Base-by-base conservation (phyloP, 2,329 filamentous ascomycete species). In the Hirsutella rhossiliensis region DNA sequence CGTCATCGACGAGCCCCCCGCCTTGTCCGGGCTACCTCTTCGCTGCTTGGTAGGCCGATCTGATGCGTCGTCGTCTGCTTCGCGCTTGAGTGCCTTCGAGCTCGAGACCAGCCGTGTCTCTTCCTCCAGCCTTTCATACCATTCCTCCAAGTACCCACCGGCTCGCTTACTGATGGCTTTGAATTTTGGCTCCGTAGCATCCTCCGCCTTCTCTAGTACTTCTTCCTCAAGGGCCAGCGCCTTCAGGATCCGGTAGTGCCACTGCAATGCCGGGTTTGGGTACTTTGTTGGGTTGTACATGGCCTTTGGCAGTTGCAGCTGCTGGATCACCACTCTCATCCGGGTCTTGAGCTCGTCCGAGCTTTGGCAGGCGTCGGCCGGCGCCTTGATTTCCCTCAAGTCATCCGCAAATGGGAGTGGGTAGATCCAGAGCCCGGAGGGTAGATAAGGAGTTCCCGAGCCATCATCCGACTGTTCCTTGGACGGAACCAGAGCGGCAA, bases 191-290 rank as follows among this genome's bases (percentile, higher is more conserved):
- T 86, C 60, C 0, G 92, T 97, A 50, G 84, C 81, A 57, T 98
- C 92, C 13, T 77, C 71, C 2, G 65, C 64, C 41, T 82, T 75
- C 18, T 84, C 82, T 0, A 89, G 89, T 1, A 94, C 67, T 52
- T 96, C 89, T 59, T 98, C 92, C 31, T 95, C 89, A 1, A 98
- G 71, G 0, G 92, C 92, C 45, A 96, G 73, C 7, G 86, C 84
- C 63, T 98, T 92, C 1, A 98, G 68, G 39, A 98, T 94, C 48
- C 80, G 82, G 69, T 97, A 98, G 66, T 97, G 92, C 89, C 90
- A 98, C 64, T 98, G 92, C 20, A 98, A 71, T 9, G 85, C 76
- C 11, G 89, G 88, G 49, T 98, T 98, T 0, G 92, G 87, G 56
- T 96, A 97, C 56, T 84, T 92, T 1, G 71, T 69, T 1, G 90